Conservation (phyloP, 768 basidiomycete species). For the Rhizopogon salebrosus region DNA sequence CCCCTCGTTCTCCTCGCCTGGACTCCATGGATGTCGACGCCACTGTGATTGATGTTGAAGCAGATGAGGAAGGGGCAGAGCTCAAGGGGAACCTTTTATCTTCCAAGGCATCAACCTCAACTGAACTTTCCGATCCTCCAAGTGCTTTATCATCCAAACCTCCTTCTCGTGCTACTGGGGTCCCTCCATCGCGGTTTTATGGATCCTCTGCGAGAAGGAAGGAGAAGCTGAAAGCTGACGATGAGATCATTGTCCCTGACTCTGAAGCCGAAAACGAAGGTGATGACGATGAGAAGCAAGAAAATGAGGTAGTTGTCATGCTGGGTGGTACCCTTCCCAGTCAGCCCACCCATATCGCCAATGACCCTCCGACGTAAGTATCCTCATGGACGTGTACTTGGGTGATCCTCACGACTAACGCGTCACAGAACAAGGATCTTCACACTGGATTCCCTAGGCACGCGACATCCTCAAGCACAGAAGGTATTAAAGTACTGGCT, state of each 20-base stretch:
- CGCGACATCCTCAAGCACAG: constrained; percentile 59
- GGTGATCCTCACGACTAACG: not conserved
- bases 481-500: constrained; percentile 67
- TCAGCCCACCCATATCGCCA: constrained; percentile 12
- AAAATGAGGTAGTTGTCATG: constrained; percentile 28
- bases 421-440: constrained; percentile 67
- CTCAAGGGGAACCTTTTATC: not conserved
- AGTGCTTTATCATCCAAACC: constrained; percentile 1
- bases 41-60: not conserved
- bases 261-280: constrained; percentile 16
- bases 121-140: not conserved
- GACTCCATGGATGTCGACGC: constrained; percentile 25
- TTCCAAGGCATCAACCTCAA: not conserved
- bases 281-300: constrained; percentile 24
- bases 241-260: constrained; percentile 9
- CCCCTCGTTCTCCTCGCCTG: constrained; percentile 6
- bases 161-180: constrained; percentile 1
- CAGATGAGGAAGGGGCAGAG: too few species aligned
- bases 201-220: constrained; percentile 1
- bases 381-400: too few species aligned
- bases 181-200: constrained; percentile 22
- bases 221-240: not conserved
- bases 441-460: constrained; percentile 85
- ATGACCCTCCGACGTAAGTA: constrained; percentile 19
- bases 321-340: constrained; percentile 5